These are phyloP conservation scores for Phytophthora citrophthora DNA, from an alignment of 352 stramenopile genomes.

Conservation along the genomic window DNA sequence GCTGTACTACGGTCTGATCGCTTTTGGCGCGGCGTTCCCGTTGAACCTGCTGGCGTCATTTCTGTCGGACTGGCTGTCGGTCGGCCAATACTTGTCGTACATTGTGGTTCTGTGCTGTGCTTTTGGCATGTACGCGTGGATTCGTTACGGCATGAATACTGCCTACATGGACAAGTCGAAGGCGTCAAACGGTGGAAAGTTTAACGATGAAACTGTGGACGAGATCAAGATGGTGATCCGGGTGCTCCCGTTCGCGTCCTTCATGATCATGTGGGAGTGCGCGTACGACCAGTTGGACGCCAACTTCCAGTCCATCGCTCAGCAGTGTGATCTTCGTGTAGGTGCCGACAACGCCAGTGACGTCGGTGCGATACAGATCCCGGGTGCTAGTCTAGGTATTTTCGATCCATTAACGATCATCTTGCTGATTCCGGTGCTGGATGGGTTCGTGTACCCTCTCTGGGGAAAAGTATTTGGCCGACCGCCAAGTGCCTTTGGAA, in stretches of 20 bases:
- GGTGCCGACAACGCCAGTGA: constrained; percentile 39
- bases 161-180: constrained; percentile 89
- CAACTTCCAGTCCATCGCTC: constrained; percentile 89
- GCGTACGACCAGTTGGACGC: constrained; percentile 88
- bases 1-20: constrained; percentile 77
- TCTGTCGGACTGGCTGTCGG: constrained; percentile 52
- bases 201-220: constrained; percentile 84
- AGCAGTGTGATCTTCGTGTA: constrained; percentile 83
- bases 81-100: constrained; percentile 79
- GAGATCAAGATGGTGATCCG: constrained; percentile 89
- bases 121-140: constrained; percentile 86
- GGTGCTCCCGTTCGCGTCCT: constrained; percentile 86
- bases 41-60: constrained; percentile 84
- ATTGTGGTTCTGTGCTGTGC: constrained; percentile 67
- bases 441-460: constrained; percentile 76
- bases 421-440: constrained; percentile 75
- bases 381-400: constrained; percentile 80
- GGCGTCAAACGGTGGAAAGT: constrained; percentile 78
- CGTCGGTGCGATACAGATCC: constrained; percentile 54
- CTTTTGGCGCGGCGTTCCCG: constrained; percentile 67
- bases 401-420: constrained; percentile 90
- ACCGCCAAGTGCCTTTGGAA: constrained; percentile 76
- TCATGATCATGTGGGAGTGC: constrained; percentile 91
- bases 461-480: constrained; percentile 62
- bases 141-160: constrained; percentile 81